A percentile compares a stretch with the other conserved stretches of the same genome.
These are phyloP conservation scores for Stylosanthes scabra DNA, from an alignment of 331 rosid species.

Conservation along the genomic window DNA sequence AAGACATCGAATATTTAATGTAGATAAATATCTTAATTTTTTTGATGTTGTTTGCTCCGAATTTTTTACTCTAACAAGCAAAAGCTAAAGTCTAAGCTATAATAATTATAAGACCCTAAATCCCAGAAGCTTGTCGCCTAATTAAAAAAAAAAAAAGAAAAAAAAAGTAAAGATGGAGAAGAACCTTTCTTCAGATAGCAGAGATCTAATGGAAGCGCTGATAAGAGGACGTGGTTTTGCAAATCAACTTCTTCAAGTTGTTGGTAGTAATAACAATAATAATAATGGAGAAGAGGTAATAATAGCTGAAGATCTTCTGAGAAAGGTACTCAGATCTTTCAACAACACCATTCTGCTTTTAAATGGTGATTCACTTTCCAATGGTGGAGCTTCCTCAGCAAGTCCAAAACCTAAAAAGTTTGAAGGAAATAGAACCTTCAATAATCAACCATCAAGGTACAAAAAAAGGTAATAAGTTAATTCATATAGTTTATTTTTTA, in stretches of 20 bases:
- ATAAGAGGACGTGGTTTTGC: slow-evolving; percentile 50
- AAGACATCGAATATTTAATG: too few relatives aligned
- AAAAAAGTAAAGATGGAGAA: slow-evolving; percentile 12
- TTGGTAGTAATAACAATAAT: not conserved
- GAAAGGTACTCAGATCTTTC: slow-evolving; percentile 49
- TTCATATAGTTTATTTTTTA: too few relatives aligned
- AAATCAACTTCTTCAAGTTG: slow-evolving; percentile 41
- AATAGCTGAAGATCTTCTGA: slow-evolving; percentile 38
- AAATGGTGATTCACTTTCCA: not conserved
- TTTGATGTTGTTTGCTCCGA: not conserved
- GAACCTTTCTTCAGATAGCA: slow-evolving; percentile 1
- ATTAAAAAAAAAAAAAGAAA: too few relatives aligned
- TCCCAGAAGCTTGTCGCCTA: not conserved
- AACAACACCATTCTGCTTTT: slow-evolving; percentile 46
- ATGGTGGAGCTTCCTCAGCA: not conserved
- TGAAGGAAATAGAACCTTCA: not conserved
- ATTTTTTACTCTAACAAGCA: not conserved
- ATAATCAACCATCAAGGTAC: not conserved
- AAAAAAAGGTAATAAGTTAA: not conserved
- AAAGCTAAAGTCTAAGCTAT: not conserved
- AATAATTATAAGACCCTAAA: not conserved
- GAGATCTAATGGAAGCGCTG: slow-evolving; percentile 46
- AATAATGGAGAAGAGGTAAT: not conserved
- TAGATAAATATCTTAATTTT: too few relatives aligned
- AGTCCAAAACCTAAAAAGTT: not conserved